A percentile compares a stretch with the other conserved stretches of the same genome.
Evolutionary conservation across 352 stramenopile species (phyloP).

Genomic region (Phytophthora pistaciae): DNA sequence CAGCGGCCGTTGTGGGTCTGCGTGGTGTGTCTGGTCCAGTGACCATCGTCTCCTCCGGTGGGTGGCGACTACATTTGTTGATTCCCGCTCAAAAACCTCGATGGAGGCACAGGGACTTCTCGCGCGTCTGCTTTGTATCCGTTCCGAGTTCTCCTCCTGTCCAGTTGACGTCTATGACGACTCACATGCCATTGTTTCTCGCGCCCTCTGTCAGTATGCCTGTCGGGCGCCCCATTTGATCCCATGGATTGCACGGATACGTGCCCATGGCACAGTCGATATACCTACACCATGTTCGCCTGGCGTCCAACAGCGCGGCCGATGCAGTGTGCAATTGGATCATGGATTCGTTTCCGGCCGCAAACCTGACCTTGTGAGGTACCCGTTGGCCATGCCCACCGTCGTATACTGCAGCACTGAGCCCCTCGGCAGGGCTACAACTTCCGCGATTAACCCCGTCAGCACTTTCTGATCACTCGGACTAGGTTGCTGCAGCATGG

Average conservation of each 20-base stretch:
- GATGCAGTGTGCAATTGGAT: constrained; percentile 32
- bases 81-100: constrained; percentile 17
- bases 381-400: neutral
- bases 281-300: constrained; percentile 3
- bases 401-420: neutral
- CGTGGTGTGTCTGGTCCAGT: constrained; percentile 25
- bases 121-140: constrained; percentile 10
- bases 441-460: neutral
- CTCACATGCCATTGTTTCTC: constrained; percentile 22
- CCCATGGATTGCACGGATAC: constrained; percentile 13
- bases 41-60: constrained; percentile 5
- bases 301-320: neutral
- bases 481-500: constrained; percentile 5
- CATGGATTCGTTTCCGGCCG: constrained; percentile 12
- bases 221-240: neutral
- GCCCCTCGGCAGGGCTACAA: neutral
- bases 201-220: neutral
- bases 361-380: neutral
- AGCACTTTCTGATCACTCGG: neutral
- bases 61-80: constrained; percentile 4
- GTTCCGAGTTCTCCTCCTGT: neutral
- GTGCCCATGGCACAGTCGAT: constrained; percentile 4
- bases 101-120: constrained; percentile 38
- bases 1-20: neutral
- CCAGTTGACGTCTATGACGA: constrained; percentile 13